Conservation (phyloP, 306 rosid genomes). For the Prunus armeniaca region DNA sequence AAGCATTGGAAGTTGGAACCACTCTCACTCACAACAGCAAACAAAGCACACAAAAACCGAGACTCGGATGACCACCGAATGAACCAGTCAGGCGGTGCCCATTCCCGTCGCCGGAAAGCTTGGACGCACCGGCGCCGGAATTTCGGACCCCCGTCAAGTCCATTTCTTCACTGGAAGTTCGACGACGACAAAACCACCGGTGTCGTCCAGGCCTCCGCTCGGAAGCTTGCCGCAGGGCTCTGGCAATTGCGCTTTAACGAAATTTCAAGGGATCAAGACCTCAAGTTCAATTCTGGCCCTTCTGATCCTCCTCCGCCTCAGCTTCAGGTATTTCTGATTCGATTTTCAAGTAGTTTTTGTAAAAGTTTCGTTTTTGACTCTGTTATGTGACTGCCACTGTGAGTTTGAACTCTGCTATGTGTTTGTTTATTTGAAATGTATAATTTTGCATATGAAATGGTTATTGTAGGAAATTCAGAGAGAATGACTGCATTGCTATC, state of each 20-base stretch:
- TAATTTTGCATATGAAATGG: neutral
- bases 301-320: neutral
- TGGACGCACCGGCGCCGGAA: constrained; percentile 5
- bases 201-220: constrained; percentile 32
- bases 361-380: neutral
- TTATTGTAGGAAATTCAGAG: neutral
- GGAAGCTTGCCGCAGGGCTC: constrained; percentile 65
- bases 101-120: constrained; percentile 25
- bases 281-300: neutral
- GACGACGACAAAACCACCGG: constrained; percentile 5
- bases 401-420: neutral
- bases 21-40: neutral
- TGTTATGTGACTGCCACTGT: neutral
- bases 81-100: constrained; percentile 18
- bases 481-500: too few species aligned
- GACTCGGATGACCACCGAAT: constrained; percentile 8
- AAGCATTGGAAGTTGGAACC: neutral
- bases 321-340: constrained; percentile 27
- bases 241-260: constrained; percentile 42
- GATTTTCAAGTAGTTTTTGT: neutral
- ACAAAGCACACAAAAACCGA: neutral
- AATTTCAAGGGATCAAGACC: constrained; percentile 13
- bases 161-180: constrained; percentile 25
- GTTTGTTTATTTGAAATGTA: neutral
- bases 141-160: constrained; percentile 9